Base-by-base conservation (phyloP, 148 eudicot species). In the Nepenthes mirabilis region DNA sequence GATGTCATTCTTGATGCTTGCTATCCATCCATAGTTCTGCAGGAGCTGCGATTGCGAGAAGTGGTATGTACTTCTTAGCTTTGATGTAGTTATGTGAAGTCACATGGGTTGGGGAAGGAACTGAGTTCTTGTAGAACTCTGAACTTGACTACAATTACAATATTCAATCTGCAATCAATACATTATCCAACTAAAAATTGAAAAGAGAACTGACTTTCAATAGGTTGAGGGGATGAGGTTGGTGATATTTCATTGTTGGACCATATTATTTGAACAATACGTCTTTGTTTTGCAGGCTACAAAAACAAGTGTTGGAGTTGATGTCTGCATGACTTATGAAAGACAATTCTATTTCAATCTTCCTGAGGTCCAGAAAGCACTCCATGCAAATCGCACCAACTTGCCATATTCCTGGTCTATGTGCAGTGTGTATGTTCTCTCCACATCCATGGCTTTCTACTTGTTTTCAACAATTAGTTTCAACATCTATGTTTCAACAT, bases 1-100 rank as follows among this genome's bases (percentile, higher is more conserved):
- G 98, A 91, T 68, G 91, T 91, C 47, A 82, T 88, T 58, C 91
- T 91, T 63, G 98, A 91, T 68, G 87, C 86, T 23, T 91, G 98
- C 74, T 91, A 91, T 64, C 96, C 98, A 3, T 80, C 90, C 33
- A 72, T 91, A 14, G 94, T 91, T 11, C 74, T 85, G 76, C 98
- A 91, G 74, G 98, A 91, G 74, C 74, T 91, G 33, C 66, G 91
- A 10, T 69, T 91, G 57, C 68, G 64, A 55, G 83, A 88, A 68
- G 57, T 82, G 85, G 98, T 91, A 79, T 13, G 6, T 35, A 5
- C 11, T 55, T 37, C 43, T 34, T 40, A 40, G 11, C 52, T 49
- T 49, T n/a, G 23, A 23, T 23, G 23, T 23, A 23, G 23, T 23
- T 23, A 23, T 23, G 23, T 23, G 23, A 23, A 23, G 23, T 23